Base-by-base conservation (phyloP, 1,139 yeast species). In the Sugiyamaella xylanicola region DNA sequence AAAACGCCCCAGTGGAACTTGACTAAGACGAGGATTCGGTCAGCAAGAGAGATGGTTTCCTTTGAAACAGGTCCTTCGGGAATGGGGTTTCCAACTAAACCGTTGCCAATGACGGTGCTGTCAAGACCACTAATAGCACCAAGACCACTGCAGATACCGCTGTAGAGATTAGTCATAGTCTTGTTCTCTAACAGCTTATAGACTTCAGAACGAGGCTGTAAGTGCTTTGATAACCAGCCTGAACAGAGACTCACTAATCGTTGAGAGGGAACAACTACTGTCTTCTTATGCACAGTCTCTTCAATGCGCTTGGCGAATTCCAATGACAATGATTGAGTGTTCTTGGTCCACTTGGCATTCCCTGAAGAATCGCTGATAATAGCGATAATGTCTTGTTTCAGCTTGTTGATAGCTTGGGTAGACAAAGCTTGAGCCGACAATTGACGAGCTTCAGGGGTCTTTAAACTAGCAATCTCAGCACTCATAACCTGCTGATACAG, bases 331-430 rank as follows among this genome's bases (percentile, higher is more conserved):
- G 87, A 78, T 60, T 84, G 80, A 37, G 89, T 82, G 69, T 90
- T 89, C 67, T 89, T 83, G 0, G 96, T 89, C 96, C 97, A 90
- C 74, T 90, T 87, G 60, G 88, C 83, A 68, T 87, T 88, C 2
- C 96, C 96, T 66, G 85, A 86, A 58, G 86, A 88, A 72, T 89
- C 96, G 51, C 91, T 83, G 20, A 89, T 90, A 54, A 90, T 87
- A 27, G 93, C 87, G 59, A 87, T 74, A 44, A 90, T 81, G 65
- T 88, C 95, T 40, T 70, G 75, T 65, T 80, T 81, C 57, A 80
- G 66, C 48, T 65, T 68, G 45, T 70, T 65, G 61, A 73, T 56
- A 59, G 60, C 27, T 58, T 64, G 63, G 52, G 65, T 48, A 25
- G 55, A 37, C 15, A 42, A 50, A 15, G 45, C 51, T 2, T 39